Conservation (phyloP, 176 grass and related monocot genomes). For the Poa annua region DNA sequence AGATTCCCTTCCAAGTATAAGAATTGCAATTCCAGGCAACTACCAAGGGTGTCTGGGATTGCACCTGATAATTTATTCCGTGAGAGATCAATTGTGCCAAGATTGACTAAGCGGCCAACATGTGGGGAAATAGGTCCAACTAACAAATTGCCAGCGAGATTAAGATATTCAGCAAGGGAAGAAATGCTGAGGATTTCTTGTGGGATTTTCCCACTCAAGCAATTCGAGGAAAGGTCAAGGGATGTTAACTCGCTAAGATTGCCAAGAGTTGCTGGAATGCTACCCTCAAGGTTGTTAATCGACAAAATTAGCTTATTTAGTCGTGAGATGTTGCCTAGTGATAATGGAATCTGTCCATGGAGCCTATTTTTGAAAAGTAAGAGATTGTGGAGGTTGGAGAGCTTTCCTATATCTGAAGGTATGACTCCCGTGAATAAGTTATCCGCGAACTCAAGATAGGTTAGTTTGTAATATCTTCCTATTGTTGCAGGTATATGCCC, state of each 20-base stretch:
- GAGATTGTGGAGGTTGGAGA: neutral
- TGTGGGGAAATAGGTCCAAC: slow-evolving; percentile 1
- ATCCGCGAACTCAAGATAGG: neutral
- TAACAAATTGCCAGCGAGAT: slow-evolving; percentile 37
- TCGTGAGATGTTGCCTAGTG: neutral
- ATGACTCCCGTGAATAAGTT: slow-evolving; percentile 11
- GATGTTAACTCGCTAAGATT: neutral
- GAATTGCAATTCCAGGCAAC: slow-evolving; percentile 9
- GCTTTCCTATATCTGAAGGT: neutral
- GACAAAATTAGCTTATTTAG: neutral
- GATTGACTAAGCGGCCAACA: slow-evolving; percentile 33
- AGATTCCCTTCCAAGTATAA: slow-evolving; percentile 5
- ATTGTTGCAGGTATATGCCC: neutral
- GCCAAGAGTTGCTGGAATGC: slow-evolving; percentile 1
- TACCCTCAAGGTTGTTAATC: neutral
- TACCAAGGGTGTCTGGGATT: neutral
- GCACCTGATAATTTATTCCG: slow-evolving; percentile 9
- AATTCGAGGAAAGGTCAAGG: neutral
- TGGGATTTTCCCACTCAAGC: neutral
- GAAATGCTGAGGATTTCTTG: neutral
- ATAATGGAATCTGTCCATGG: neutral
- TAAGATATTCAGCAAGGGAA: neutral
- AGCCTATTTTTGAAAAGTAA: neutral
- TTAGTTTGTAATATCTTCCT: neutral
- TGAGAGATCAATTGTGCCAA: slow-evolving; percentile 19